Evolutionary conservation across 192 early-diverging fungal species (phyloP).

Genomic region (Coemansia sp.): DNA sequence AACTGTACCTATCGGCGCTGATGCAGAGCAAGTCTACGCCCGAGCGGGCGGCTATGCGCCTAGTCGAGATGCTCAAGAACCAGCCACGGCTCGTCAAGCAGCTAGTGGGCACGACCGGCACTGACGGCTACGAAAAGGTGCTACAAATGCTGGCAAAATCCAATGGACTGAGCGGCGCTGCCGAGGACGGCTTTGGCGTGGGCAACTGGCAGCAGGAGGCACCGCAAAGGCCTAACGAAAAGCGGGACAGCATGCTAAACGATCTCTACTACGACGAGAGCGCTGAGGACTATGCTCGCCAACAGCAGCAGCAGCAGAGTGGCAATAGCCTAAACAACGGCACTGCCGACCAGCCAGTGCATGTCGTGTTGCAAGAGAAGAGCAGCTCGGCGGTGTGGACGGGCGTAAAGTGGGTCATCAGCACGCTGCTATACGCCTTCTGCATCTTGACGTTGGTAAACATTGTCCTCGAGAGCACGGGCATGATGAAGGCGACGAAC

Average conservation of each 20-base stretch:
- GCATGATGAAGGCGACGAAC: conserved; percentile 59
- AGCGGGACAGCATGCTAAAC: conserved; percentile 2
- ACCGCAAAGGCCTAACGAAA: not conserved
- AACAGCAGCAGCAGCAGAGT: conserved; percentile 6
- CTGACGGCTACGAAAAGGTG: conserved; percentile 36
- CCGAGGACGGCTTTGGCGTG: not conserved
- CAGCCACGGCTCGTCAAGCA: conserved; percentile 40
- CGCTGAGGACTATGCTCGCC: conserved; percentile 1
- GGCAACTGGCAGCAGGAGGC: not conserved
- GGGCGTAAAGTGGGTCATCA: conserved; percentile 38
- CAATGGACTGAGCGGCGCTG: not conserved
- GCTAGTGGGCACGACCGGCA: conserved; percentile 26
- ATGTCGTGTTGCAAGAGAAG: conserved; percentile 40
- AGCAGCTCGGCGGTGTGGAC: conserved; percentile 26
- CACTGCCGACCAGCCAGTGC: conserved; percentile 28
- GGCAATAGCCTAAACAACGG: conserved; percentile 8
- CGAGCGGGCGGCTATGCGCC: conserved; percentile 44
- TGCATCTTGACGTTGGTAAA: conserved; percentile 70
- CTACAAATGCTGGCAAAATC: conserved; percentile 44
- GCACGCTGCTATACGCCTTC: conserved; percentile 56
- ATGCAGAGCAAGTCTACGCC: conserved; percentile 43
- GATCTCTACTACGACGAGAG: conserved; percentile 26
- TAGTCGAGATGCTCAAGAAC: conserved; percentile 41
- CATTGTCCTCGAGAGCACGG: conserved; percentile 68
- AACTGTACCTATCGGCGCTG: conserved; percentile 46